Base-by-base conservation (phyloP, 805 yeast genomes). In the Yamadazyma endophytica region DNA sequence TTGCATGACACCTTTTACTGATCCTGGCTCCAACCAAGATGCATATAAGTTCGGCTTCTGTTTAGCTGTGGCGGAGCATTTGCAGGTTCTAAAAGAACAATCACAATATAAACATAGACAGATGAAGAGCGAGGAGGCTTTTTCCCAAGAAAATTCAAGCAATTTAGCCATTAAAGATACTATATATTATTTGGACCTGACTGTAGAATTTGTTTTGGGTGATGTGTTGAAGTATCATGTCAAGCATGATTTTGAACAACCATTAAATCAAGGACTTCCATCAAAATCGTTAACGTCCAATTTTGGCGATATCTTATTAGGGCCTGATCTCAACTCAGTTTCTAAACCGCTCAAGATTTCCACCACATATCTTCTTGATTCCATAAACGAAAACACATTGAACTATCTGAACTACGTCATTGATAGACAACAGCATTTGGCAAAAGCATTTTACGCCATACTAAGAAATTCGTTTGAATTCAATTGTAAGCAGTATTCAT, bases 11-110 rank as follows among this genome's bases (percentile, higher is more conserved):
- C 31, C 32, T 9, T 29, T 27, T 17, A 22, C 39, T 3, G 43
- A 46, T 23, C 31, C 37, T 9, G 11, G 28, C 3, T 17, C 33
- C 9, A 39, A 37, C 28, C 24, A 28, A 17, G 37, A 34, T n/a
- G 49, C 49, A 6, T 42, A 39, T 9, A 39, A 43, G 22, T 52
- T 47, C 37, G 61, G 58, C 3, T 50, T 52, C 28, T 44, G 47
- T 16, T 31, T 50, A 31, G 61, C 58, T 1, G 24, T 55, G 21
- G 39, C 44, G 21, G 44, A 43, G 16, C 55, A 54, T 21, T 31
- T 57, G 26, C 33, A 26, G n/a, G 25, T 38, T 7, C 36, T 51
- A 21, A 49, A 41, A 24, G 35, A 32, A 16, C 37, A 35, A 17
- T n/a, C n/a, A n/a, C n/a, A n/a, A n/a, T n/a, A n/a, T n/a, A n/a